Base-by-base conservation (phyloP, 306 rosid species). In the Boehmeria nivea region DNA sequence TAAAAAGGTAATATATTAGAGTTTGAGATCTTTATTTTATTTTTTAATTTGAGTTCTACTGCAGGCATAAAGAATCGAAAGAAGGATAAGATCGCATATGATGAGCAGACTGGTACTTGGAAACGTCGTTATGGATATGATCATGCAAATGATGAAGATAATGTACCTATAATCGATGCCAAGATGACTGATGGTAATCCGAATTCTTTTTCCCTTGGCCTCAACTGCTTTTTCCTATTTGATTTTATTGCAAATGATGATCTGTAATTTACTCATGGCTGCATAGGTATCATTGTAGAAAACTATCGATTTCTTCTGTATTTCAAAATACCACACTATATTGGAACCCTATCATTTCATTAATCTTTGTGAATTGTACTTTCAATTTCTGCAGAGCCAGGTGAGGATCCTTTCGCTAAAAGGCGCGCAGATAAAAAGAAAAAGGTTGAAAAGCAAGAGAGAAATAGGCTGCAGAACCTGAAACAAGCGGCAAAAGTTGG, bases 361-460 rank as follows among this genome's bases (percentile, higher is more conserved):
- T 22, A 20, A n/a, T 68, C 39, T 57, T 28, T 24, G 14, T 25
- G 55, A 12, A 16, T 37, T 9, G 23, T 54, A 12, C 43, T 40
- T 46, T 51, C 19, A 55, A 69, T 37, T 63, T 62, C 46, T 80
- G 61, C 76, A 91, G 96, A 74, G 57, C 87, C 93, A 39, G 78
- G 72, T 43, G 85, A 65, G 69, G 98, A 91, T 75, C 96, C 98
- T 55, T 87, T 87, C 76, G 89, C 94, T 58, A 83, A 85, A 73
- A 84, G 86, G 66, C 79, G 49, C 49, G 78, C 75, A 23, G 76
- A 82, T 42, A 91, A 87, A 78, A 91, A 71, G 89, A 73, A 65
- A 9, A 69, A 80, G 57, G 62, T 91, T 56, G 93, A 83, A 45
- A 91, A 91, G 51, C 89, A 85, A 67, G 87, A 84, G 57, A 85